These are phyloP conservation scores for Melanogaster broomeanus DNA, from an alignment of 768 basidiomycete species.

Conservation along the genomic window DNA sequence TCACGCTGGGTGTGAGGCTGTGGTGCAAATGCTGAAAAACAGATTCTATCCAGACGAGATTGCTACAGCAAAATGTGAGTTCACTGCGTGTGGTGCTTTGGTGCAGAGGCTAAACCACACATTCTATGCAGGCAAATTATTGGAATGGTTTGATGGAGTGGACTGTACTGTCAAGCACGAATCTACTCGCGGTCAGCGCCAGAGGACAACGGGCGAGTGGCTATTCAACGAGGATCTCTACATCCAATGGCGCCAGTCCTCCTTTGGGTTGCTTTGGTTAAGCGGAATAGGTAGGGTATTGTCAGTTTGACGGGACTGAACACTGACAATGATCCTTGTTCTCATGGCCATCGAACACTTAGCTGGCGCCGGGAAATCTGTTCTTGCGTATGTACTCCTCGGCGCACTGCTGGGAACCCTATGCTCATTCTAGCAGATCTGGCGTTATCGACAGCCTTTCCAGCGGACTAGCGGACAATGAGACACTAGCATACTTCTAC, in stretches of 20 bases:
- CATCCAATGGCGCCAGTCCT: background rate
- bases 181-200: background rate
- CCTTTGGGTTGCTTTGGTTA: conserved; percentile 5
- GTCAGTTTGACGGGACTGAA: no score
- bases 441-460: background rate
- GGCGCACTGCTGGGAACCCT: background rate
- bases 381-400: background rate
- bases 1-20: no score
- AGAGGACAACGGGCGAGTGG: background rate
- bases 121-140: background rate
- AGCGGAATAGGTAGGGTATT: conserved; percentile 3
- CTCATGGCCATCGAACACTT: no score
- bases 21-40: no score
- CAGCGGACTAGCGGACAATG: background rate
- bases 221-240: background rate
- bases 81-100: no score
- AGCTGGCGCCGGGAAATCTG: background rate
- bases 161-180: conserved; percentile 1
- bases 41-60: no score
- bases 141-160: background rate
- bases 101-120: no score
- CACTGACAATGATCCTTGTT: no score
- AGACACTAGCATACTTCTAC: conserved; percentile 8
- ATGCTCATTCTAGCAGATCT: background rate
- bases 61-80: no score